A percentile compares a stretch with the other conserved stretches of the same genome.
Evolutionary conservation across 129 eudicot species (phyloP).

Genomic region (Sambucus nigra): DNA sequence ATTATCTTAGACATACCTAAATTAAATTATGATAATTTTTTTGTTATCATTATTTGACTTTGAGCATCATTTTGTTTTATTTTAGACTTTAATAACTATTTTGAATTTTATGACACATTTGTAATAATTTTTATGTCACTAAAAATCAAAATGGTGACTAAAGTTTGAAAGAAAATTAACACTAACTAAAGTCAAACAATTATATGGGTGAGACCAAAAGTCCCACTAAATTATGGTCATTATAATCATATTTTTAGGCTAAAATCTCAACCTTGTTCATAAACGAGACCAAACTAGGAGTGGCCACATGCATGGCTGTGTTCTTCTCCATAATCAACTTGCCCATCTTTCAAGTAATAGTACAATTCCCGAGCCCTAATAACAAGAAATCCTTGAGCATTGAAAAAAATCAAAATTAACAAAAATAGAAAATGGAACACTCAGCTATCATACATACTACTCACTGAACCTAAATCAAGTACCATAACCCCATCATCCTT

Average conservation of each 20-base stretch:
- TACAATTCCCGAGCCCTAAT: constrained; percentile 28
- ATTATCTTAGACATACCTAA: too few species aligned
- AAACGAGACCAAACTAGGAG: constrained; percentile 16
- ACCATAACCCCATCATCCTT: constrained; percentile 7
- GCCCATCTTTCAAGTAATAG: constrained; percentile 28
- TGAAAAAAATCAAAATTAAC: not conserved
- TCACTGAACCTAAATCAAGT: constrained; percentile 5
- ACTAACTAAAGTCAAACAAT: too few species aligned
- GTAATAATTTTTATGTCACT: too few species aligned
- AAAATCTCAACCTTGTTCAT: not conserved
- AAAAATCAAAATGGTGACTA: too few species aligned
- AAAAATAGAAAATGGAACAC: not conserved
- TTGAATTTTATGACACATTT: too few species aligned
- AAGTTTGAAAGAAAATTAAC: too few species aligned
- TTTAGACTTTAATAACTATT: too few species aligned
- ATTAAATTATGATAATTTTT: too few species aligned
- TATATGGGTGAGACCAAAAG: too few species aligned
- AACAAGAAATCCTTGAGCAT: not conserved
- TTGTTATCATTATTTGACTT: too few species aligned
- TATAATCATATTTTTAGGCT: not conserved
- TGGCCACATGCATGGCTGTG: constrained; percentile 27
- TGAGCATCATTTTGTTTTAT: too few species aligned
- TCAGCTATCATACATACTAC: constrained; percentile 6
- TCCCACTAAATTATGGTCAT: too few species aligned
- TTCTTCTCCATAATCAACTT: constrained; percentile 32